Percentiles rank a stretch among this genome's conserved stretches.
Evolutionary conservation across 257 asterid genomes (phyloP).

Genomic region (Penstemon barbatus): DNA sequence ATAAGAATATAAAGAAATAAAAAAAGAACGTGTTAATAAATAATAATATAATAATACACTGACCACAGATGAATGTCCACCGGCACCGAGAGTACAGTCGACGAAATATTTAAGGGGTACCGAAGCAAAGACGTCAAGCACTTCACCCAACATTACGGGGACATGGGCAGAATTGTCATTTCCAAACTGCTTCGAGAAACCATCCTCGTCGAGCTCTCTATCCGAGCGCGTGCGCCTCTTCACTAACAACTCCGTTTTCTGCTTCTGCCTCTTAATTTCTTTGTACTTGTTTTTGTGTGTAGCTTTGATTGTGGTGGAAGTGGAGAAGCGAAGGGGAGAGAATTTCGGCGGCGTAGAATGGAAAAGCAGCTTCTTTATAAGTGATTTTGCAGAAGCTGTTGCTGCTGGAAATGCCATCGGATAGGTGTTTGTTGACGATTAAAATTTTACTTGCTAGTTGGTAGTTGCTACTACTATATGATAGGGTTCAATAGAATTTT

Average conservation of each 20-base stretch:
- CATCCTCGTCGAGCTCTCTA: constrained; percentile 69
- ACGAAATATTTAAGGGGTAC: constrained; percentile 67
- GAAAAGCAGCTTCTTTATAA: constrained; percentile 40
- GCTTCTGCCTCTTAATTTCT: constrained; percentile 31
- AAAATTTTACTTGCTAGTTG: too few relatives aligned
- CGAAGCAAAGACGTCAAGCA: constrained; percentile 71
- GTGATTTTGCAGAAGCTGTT: constrained; percentile 46
- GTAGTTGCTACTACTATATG: too few relatives aligned
- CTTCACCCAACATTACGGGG: constrained; percentile 90
- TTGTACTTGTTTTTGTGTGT: constrained; percentile 18
- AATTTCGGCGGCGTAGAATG: constrained; percentile 27
- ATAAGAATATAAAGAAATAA: not conserved
- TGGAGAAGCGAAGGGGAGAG: constrained; percentile 31
- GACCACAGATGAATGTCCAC: constrained; percentile 87
- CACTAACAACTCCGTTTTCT: constrained; percentile 44
- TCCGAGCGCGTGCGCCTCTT: constrained; percentile 88
- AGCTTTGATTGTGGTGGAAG: constrained; percentile 29
- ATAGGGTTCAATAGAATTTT: too few relatives aligned
- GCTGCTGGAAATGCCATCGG: constrained; percentile 47
- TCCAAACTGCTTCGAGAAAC: constrained; percentile 52
- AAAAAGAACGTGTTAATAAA: not conserved
- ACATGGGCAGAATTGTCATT: constrained; percentile 63
- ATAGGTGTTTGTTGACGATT: too few relatives aligned
- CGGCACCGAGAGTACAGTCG: constrained; percentile 97
- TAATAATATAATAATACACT: constrained; percentile 17